These are phyloP conservation scores for Marchantia polymorpha DNA, from an alignment of 225 moss, liverwort and hornwort species.

Conservation along the genomic window DNA sequence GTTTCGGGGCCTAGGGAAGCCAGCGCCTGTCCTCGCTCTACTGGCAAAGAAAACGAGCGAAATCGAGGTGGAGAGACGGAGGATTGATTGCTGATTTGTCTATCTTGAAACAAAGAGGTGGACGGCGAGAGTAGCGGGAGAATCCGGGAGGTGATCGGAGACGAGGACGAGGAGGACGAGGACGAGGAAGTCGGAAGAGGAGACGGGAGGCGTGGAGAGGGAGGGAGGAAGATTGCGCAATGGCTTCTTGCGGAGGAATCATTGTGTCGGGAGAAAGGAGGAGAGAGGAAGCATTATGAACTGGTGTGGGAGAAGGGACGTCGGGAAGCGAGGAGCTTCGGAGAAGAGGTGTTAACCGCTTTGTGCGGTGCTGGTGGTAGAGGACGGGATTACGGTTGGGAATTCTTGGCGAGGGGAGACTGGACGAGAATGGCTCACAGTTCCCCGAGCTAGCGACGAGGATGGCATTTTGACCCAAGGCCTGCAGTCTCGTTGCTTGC, in stretches of 20 bases:
- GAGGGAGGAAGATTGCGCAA: not conserved
- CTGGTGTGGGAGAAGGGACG: not conserved
- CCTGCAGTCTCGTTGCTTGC: not conserved
- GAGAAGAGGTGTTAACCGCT: conserved; percentile 37
- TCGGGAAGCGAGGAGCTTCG: not conserved
- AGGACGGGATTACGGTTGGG: conserved; percentile 42
- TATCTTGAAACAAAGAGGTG: conserved; percentile 9
- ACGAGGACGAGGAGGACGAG: not conserved
- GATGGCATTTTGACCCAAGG: not conserved
- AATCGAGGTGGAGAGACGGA: not conserved
- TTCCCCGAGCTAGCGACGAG: conserved; percentile 11
- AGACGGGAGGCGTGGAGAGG: not conserved
- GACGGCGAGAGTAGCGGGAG: not conserved
- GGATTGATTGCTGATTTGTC: not conserved
- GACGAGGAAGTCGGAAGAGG: not conserved
- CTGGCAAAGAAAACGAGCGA: not conserved
- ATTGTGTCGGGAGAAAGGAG: not conserved
- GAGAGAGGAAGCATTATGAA: not conserved
- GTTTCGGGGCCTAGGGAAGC: not conserved
- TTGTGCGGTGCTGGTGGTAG: conserved; percentile 1
- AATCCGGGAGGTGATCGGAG: not conserved
- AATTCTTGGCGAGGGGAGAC: conserved; percentile 40
- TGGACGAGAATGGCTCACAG: conserved; percentile 4
- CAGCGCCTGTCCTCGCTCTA: not conserved
- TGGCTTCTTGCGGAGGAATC: not conserved